Base-by-base conservation (phyloP, 2,329 filamentous ascomycete species). In the Neopestalotiopsis clavispora region DNA sequence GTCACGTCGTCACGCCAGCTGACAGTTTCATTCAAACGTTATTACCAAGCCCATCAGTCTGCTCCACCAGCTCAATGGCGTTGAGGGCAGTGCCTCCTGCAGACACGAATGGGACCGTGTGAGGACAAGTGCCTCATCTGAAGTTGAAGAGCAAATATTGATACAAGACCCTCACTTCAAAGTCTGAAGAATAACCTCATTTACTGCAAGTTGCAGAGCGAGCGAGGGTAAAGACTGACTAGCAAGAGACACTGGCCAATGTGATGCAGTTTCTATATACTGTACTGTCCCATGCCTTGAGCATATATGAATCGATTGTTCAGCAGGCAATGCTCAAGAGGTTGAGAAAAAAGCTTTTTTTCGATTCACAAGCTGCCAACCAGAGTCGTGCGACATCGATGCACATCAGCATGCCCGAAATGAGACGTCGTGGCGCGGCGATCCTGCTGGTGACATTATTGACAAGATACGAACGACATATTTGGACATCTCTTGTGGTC, bases 391-490 rank as follows among this genome's bases (percentile, higher is more conserved):
- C 45, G 45, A 52, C 45, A 52, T n/a, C n/a, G 9, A 52, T 20
- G 45, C 45, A 52, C 45, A 52, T 7, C 14, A 52, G 45, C 45
- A n/a, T 23, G 10, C 20, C 17, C 45, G 14, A 52, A 52, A 52
- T 52, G 45, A 52, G 45, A 52, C 45, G 45, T 52, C 45, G 45
- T 52, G 45, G n/a, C 45, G 45, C 45, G n/a, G 45, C 45, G 45
- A 52, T 52, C 45, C 45, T 52, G 45, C n/a, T 10, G 45, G 4
- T 52, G 45, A 52, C 45, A 52, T 52, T 52, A 20, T 52, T 52
- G 45, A 52, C 45, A 52, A 52, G n/a, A 52, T 52, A n/a, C 45
- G 45, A 52, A 52, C 45, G 45, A 52, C 45, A 52, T 52, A 38
- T 38, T 38, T 38, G 34, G 10, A 38, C 6, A 38, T 38, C 5